These are phyloP conservation scores for Cercospora sp. DNA, from an alignment of 2,329 filamentous ascomycete genomes.

Conservation along the genomic window DNA sequence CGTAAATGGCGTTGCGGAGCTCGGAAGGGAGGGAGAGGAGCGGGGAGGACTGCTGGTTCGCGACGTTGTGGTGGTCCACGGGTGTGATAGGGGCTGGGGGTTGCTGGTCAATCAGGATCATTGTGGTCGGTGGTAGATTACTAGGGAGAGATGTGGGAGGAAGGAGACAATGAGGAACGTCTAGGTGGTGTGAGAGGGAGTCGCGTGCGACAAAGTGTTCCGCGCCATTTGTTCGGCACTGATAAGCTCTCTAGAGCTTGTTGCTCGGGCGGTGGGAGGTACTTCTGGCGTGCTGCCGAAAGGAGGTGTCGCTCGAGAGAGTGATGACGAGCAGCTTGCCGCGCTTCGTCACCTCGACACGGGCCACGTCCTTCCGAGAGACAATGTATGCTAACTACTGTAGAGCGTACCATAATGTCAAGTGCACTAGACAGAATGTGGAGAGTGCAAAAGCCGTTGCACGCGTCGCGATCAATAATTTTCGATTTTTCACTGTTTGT, in stretches of 20 bases:
- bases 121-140: constrained; percentile 1
- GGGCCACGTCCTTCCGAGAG: not conserved
- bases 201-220: not conserved
- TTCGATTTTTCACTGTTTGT: not conserved
- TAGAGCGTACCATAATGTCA: not conserved
- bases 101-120: not conserved
- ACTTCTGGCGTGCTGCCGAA: constrained; percentile 2
- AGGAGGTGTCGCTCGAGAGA: not conserved
- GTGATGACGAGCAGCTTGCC: not conserved
- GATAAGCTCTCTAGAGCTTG: constrained; percentile 16
- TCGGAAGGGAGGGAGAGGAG: constrained; percentile 57
- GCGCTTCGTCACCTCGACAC: not conserved
- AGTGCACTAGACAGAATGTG: not conserved
- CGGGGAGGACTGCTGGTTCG: constrained; percentile 23
- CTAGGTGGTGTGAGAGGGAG: not conserved
- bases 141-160: constrained; percentile 19
- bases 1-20: constrained; percentile 60
- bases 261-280: not conserved
- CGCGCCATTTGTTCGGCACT: constrained; percentile 4
- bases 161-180: not conserved
- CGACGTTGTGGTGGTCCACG: constrained; percentile 4
- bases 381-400: too few species aligned
- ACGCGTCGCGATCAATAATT: not conserved
- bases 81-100: not conserved
- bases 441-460: not conserved